A percentile compares a stretch with the other conserved stretches of the same genome.
Evolutionary conservation across 768 basidiomycete genomes (phyloP).

Genomic region (Heimioporus sp.): DNA sequence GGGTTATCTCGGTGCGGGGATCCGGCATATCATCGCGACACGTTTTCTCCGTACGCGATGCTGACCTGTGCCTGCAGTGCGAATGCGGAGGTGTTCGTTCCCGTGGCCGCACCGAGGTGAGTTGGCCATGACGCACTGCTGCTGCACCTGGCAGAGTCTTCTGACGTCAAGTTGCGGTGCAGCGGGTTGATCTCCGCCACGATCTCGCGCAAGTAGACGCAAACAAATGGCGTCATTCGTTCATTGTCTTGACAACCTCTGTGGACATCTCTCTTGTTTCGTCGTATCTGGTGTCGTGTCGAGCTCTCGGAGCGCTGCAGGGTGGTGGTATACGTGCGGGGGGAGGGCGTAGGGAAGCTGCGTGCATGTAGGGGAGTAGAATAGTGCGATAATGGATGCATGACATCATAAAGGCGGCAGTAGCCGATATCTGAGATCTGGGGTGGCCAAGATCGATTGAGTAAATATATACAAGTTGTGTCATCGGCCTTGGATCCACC

Average conservation of each 20-base stretch:
- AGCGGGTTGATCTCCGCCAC: conserved; percentile 65
- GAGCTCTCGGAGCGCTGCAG: background rate
- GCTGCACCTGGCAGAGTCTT: conserved; percentile 2
- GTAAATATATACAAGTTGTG: conserved; percentile 40
- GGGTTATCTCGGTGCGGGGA: conserved; percentile 8
- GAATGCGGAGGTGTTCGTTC: conserved; percentile 83
- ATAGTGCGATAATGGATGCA: conserved; percentile 11
- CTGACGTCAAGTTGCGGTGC: conserved; percentile 28
- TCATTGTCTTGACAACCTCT: conserved; percentile 34
- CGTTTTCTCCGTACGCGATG: conserved; percentile 8
- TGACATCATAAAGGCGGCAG: conserved; percentile 32
- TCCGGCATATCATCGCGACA: conserved; percentile 1
- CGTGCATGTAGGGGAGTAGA: background rate
- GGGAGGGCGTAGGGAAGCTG: background rate
- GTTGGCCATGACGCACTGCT: conserved; percentile 29
- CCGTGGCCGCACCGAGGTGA: conserved; percentile 83
- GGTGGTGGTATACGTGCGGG: background rate
- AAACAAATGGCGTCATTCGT: conserved; percentile 28
- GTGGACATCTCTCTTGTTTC: background rate
- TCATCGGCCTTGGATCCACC: conserved; percentile 31
- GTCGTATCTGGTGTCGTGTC: background rate
- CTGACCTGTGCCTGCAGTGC: conserved; percentile 42
- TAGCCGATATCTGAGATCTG: conserved; percentile 35
- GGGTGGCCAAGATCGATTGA: conserved; percentile 25
- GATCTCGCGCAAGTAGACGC: conserved; percentile 44